Percentiles rank a stretch among this genome's conserved stretches.
phyloP scores from a whole-genome alignment of 2,329 filamentous ascomycete genomes.

The Didymella arachidicola region DNA sequence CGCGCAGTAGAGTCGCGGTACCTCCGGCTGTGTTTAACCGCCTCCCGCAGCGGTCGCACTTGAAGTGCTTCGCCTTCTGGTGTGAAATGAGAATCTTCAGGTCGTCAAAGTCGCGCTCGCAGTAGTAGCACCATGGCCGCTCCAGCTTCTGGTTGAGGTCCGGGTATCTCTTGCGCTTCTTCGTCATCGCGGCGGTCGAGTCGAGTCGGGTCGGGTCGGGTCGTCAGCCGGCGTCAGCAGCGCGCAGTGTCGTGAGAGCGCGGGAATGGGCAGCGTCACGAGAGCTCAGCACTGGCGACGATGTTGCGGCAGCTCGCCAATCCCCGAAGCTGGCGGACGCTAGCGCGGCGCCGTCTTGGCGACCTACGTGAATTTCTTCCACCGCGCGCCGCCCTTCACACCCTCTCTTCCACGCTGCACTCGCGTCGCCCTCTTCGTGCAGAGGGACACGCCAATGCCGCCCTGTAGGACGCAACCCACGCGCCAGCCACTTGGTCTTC shows the following conservation, averaged over 20 bases:
- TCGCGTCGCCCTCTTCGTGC: constrained; percentile 10
- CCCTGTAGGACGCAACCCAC: constrained; percentile 38
- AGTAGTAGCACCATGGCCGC: constrained; percentile 98
- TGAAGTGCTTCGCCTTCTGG: constrained; percentile 99
- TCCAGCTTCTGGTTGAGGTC: constrained; percentile 86
- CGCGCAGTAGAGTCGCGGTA: constrained; percentile 45
- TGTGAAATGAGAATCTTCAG: constrained; percentile 95
- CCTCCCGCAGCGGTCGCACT: constrained; percentile 89
- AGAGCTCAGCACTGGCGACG: constrained; percentile 7
- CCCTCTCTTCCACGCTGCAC: constrained; percentile 3
- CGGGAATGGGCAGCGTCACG: background rate
- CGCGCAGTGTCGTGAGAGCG: background rate
- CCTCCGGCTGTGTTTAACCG: constrained; percentile 94
- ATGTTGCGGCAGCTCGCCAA: constrained; percentile 26
- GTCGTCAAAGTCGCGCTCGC: constrained; percentile 98
- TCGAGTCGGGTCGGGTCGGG: background rate
- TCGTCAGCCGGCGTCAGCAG: constrained; percentile 2
- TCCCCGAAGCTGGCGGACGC: constrained; percentile 21
- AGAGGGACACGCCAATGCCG: constrained; percentile 1
- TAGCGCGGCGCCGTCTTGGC: constrained; percentile 32
- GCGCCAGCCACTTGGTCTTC: constrained; percentile 58
- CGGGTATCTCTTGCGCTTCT: constrained; percentile 87
- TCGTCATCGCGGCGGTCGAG: constrained; percentile 54
- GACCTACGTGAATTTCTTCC: constrained; percentile 24
- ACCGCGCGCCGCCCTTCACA: background rate